Percentiles rank a stretch among this genome's conserved stretches.
These are phyloP conservation scores for Paxillus involutus DNA, from an alignment of 768 basidiomycete species.

Conservation along the genomic window DNA sequence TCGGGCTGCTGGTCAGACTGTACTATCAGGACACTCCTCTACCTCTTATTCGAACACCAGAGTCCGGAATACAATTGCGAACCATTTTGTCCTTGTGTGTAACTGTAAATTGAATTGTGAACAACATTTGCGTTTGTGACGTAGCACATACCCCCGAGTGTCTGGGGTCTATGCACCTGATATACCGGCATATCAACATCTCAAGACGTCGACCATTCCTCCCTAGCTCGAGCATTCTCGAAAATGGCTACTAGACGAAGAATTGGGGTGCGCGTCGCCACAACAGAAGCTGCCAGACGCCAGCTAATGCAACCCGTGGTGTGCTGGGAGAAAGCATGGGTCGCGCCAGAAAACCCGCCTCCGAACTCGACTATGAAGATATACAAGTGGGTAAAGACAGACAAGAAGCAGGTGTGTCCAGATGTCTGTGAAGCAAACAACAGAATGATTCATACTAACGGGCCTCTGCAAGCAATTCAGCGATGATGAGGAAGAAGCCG, in stretches of 20 bases:
- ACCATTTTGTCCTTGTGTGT: too few relatives aligned
- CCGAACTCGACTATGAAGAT: slow-evolving; percentile 63
- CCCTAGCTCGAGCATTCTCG: not conserved
- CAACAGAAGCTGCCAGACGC: slow-evolving; percentile 77
- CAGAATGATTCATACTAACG: slow-evolving; percentile 1
- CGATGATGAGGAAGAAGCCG: slow-evolving; percentile 78
- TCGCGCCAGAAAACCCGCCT: slow-evolving; percentile 53
- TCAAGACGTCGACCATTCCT: not conserved
- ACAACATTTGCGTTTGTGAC: not conserved
- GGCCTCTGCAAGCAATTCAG: slow-evolving; percentile 68
- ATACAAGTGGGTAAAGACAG: slow-evolving; percentile 78
- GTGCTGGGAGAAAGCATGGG: slow-evolving; percentile 83
- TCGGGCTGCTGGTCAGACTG: not conserved
- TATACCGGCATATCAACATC: not conserved
- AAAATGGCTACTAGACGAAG: slow-evolving; percentile 72
- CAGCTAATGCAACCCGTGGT: slow-evolving; percentile 90
- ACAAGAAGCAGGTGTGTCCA: slow-evolving; percentile 65
- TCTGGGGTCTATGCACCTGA: slow-evolving; percentile 14
- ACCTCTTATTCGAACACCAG: too few relatives aligned
- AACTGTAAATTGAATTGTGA: too few relatives aligned
- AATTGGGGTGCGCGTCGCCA: slow-evolving; percentile 74
- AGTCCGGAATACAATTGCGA: too few relatives aligned
- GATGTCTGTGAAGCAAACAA: not conserved
- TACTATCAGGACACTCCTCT: too few relatives aligned
- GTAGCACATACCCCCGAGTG: slow-evolving; percentile 6